These are phyloP conservation scores for Ustilago xerochloae DNA, from an alignment of 1,284 basidiomycete species.

Conservation along the genomic window DNA sequence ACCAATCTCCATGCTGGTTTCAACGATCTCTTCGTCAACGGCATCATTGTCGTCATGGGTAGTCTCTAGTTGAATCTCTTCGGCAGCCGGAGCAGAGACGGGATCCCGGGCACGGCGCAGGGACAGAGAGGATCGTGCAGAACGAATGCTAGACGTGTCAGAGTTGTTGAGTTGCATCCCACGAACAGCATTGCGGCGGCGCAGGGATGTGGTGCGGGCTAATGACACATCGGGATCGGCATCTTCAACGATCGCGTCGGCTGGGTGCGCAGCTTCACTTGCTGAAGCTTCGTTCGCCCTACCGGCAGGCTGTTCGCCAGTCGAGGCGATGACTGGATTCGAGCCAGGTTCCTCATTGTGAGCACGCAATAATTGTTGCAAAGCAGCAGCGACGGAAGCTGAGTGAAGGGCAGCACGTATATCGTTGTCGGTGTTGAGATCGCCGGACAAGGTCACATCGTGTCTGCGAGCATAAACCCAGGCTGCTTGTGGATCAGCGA, in stretches of 20 bases:
- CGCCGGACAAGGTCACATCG: background rate
- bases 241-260: background rate
- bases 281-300: background rate
- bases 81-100: background rate
- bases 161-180: conserved; percentile 19
- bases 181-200: conserved; percentile 43
- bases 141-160: conserved; percentile 30
- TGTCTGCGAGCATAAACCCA: conserved; percentile 28
- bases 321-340: background rate
- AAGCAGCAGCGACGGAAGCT: conserved; percentile 7
- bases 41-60: conserved; percentile 10
- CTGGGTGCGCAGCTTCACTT: background rate
- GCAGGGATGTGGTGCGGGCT: conserved; percentile 25
- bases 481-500: conserved; percentile 14
- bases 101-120: conserved; percentile 6
- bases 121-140: conserved; percentile 21
- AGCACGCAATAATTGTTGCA: conserved; percentile 2
- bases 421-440: conserved; percentile 26
- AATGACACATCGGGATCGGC: conserved; percentile 37
- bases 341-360: background rate
- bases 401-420: conserved; percentile 19
- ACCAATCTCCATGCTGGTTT: conserved; percentile 29
- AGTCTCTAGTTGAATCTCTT: background rate
- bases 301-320: background rate
- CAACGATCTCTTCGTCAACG: conserved; percentile 21